Conservation (phyloP, 2,329 filamentous ascomycete genomes). For the Didymella exigua region DNA sequence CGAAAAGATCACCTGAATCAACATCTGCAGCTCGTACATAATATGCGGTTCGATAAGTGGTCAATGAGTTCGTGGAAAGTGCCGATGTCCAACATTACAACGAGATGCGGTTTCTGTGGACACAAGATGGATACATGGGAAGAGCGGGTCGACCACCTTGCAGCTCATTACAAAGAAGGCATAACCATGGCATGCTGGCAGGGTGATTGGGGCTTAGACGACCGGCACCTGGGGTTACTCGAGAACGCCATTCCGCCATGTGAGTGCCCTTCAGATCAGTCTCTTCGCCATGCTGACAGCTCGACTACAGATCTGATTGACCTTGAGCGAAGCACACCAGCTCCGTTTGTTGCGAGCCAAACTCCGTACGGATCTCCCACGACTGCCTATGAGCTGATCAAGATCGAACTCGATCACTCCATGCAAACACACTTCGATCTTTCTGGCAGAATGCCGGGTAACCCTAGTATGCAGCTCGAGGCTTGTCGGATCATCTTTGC, state of each 20-base stretch:
- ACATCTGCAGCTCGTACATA: constrained; percentile 35
- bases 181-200: constrained; percentile 35
- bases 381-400: constrained; percentile 35
- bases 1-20: constrained; percentile 39
- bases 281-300: not conserved
- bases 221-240: constrained; percentile 17
- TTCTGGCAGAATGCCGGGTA: constrained; percentile 24
- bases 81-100: constrained; percentile 28
- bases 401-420: constrained; percentile 31
- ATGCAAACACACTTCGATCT: constrained; percentile 32
- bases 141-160: constrained; percentile 33
- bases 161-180: constrained; percentile 34
- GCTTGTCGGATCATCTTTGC: constrained; percentile 38
- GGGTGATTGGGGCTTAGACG: constrained; percentile 35
- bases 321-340: constrained; percentile 26
- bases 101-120: constrained; percentile 35
- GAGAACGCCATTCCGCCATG: constrained; percentile 32
- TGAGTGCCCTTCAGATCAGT: not conserved
- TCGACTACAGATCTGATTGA: constrained; percentile 27
- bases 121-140: constrained; percentile 27
- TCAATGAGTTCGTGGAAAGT: constrained; percentile 36
- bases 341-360: constrained; percentile 31
- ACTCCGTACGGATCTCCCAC: constrained; percentile 29
- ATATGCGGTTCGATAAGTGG: constrained; percentile 40
- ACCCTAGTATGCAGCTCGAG: constrained; percentile 33